A percentile compares a stretch with the other conserved stretches of the same genome.
Conservation (phyloP, 2,329 filamentous ascomycete genomes). For the Penicillium sp. region DNA sequence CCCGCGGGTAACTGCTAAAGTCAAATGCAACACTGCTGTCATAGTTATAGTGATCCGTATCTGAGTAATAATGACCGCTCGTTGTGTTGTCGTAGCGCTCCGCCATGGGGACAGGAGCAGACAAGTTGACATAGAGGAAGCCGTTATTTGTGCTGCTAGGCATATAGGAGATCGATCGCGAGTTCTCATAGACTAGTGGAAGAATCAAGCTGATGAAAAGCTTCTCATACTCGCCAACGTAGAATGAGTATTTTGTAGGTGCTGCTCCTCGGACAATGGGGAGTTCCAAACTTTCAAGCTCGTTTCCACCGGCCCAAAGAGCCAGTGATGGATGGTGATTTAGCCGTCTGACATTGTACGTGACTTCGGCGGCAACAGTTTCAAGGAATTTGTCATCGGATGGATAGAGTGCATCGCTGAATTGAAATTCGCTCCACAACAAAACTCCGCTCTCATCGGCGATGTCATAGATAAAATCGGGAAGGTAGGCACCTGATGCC, state of each 20-base stretch:
- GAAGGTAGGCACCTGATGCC: slow-evolving; percentile 61
- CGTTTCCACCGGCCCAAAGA: slow-evolving; percentile 60
- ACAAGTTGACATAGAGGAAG: slow-evolving; percentile 57
- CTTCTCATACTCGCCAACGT: slow-evolving; percentile 57
- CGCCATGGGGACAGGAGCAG: slow-evolving; percentile 54
- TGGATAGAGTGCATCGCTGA: slow-evolving; percentile 62
- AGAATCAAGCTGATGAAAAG: slow-evolving; percentile 59
- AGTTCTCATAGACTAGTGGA: slow-evolving; percentile 60
- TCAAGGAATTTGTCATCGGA: slow-evolving; percentile 56
- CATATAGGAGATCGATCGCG: slow-evolving; percentile 61
- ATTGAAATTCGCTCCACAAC: slow-evolving; percentile 66
- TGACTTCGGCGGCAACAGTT: slow-evolving; percentile 57
- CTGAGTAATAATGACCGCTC: slow-evolving; percentile 57
- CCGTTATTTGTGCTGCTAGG: slow-evolving; percentile 63
- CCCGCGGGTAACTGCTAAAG: slow-evolving; percentile 57
- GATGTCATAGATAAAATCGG: slow-evolving; percentile 64
- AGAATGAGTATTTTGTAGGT: slow-evolving; percentile 48
- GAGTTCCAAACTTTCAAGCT: slow-evolving; percentile 60
- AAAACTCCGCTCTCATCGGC: slow-evolving; percentile 63
- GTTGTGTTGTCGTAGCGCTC: slow-evolving; percentile 60
- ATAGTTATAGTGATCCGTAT: slow-evolving; percentile 65
- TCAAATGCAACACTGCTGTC: slow-evolving; percentile 56
- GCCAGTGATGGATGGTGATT: slow-evolving; percentile 62
- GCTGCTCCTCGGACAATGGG: slow-evolving; percentile 43
- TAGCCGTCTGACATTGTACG: slow-evolving; percentile 62